Base-by-base conservation (phyloP, 257 asterid genomes). In the Solanum lycopersicoides region DNA sequence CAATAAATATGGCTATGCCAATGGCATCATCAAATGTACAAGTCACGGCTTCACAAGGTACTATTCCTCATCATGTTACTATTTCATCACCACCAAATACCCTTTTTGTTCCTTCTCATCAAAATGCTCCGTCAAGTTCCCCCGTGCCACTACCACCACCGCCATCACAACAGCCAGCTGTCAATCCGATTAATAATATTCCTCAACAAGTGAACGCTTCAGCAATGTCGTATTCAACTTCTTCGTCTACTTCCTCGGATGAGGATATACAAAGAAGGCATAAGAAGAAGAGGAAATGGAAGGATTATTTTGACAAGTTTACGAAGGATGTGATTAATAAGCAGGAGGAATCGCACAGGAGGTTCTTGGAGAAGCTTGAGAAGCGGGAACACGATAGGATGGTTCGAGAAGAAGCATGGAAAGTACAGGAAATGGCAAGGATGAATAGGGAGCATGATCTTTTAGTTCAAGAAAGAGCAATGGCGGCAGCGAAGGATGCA, bases 341-440 rank as follows among this genome's bases (percentile, higher is more conserved):
- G 86, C 99, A 97, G 60, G 99, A 96, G 93, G 98, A 94, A 34
- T 37, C 94, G 84, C 99, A 97, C 87, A 93, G 87, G 92, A 93
- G 88, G 84, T 95, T 97, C 50, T 41, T 97, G 41, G 99, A 96
- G 1, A 90, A 95, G 0, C 37, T 97, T 14, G 99, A 97, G 93
- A 93, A 89, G 44, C 89, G 98, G 6, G 99, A 97, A 87, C 89
- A 95, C 3, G 99, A 96, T 7, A 88, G 99, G n/a, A 89, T 91
- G 65, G 91, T 93, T 1, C 90, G 96, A 10, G 99, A 97, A 71
- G 99, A 97, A 86, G 95, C 97, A 0, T 95, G 99, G 99, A 91
- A 97, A 20, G 92, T 90, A 1, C 97, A 97, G 32, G 99, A 97
- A 45, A 92, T 89, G 88, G 95, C 97, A 0, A 90, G 98, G 41